Base-by-base conservation (phyloP, 192 early-diverging fungal genomes). In the Rhizoclosmatium globosum region DNA sequence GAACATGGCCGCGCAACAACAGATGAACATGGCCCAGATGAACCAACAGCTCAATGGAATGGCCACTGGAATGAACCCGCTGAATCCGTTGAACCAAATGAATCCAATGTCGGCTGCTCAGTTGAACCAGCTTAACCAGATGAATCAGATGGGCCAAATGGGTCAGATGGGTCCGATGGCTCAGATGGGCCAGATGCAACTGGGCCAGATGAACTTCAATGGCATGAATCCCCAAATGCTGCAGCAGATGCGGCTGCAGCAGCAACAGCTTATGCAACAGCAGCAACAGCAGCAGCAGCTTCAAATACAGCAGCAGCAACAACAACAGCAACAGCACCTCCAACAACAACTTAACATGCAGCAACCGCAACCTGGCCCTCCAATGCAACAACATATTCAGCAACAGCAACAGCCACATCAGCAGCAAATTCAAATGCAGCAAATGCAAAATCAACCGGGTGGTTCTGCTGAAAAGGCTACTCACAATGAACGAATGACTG, bases 281-380 rank as follows among this genome's bases (percentile, higher is more conserved):
- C 50, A 39, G 19, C 9, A 23, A 23, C 70, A 31, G 50, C 38
- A 58, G 23, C 46, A 71, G 48, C 48, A 2, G 38, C 70, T 7
- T 19, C 70, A 21, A 45, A 17, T 56, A 50, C 21, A 71, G 74
- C 74, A 76, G 50, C 50, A 43, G 17, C 64, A 68, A 7, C 64
- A 50, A 21, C 74, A 11, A 23, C 64, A 60, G n/a, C 71, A 73
- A n/a, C 39, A 60, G 1, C 59, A 3, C 11, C 71, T 38, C 17
- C 74, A 66, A 43, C 61, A 66, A 42, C 64, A 76, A 76, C 74
- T 71, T 38, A 19, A 66, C 9, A 21, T 21, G 41, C 71, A 56
- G 23, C 39, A 60, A 15, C n/a, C 23, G 60, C 60, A 7, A 7
- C 1, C 6, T 4, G 7, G 4, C 21, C 19, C 38, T 7, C 66